Base-by-base conservation (phyloP, 768 basidiomycete genomes). In the Phylloporus scabripes region DNA sequence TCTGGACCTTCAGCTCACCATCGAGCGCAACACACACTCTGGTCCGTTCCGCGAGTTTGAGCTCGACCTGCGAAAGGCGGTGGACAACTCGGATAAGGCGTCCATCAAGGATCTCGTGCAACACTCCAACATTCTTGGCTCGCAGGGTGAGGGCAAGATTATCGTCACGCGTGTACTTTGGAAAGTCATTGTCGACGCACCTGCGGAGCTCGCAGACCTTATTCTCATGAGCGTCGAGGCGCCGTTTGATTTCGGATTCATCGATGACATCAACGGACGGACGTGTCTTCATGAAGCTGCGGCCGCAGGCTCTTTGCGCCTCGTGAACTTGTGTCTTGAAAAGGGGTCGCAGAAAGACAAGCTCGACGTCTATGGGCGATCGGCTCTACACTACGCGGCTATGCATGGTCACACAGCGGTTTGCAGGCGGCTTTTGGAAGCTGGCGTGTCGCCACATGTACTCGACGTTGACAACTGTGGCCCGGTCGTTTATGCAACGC, bases 241-340 rank as follows among this genome's bases (percentile, higher is more conserved):
- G 12, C 82, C 85, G 0, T 91, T 97, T 63, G 90, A 97, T 67
- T 98, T 92, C 64, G 74, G 77, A 41, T 97, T 92, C 62, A 77
- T 97, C 41, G 96, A 98, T 63, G 93, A 97, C 58, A 99, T 99
- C 73, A 98, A 97, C 64, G 90, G 87, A 36, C 81, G 96, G 31
- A 94, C 88, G 3, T 92, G 90, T 56, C 77, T 98, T 18, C 96
- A 98, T 61, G 91, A 93, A 64, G 91, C 94, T 2, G 86, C 93
- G 14, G 91, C 92, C 43, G 82, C 85, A 11, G 95, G 96, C 2
- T 75, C 80, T 11, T 69, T 83, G 18, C 78, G 84, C 11, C 79
- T 98, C 42, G 90, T 92, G 50, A 69, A 82, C 53, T 67, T 94
- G 21, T 97, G 93, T 68, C 77, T 97, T 17, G 74, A 79, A 49